Percentiles rank a stretch among this genome's conserved stretches.
These are phyloP conservation scores for Fusarium pseudonygamai DNA, from an alignment of 2,329 filamentous ascomycete species.

Conservation along the genomic window DNA sequence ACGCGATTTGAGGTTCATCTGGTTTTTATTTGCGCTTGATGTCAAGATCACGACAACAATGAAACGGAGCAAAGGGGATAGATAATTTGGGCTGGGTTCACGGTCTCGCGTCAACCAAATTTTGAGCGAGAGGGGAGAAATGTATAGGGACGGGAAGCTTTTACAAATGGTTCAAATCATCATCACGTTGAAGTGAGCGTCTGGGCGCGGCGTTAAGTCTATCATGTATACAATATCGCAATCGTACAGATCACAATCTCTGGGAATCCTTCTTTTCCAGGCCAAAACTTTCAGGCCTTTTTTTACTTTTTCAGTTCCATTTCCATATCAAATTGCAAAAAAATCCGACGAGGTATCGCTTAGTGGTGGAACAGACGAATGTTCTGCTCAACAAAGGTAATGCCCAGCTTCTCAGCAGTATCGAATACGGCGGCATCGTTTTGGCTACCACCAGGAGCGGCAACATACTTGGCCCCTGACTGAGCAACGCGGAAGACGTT, in stretches of 20 bases:
- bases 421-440: slow-evolving; percentile 85
- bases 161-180: slow-evolving; percentile 21
- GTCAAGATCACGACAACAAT: background rate
- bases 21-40: slow-evolving; percentile 15
- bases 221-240: slow-evolving; percentile 37
- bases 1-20: slow-evolving; percentile 23
- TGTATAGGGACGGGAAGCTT: background rate
- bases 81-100: background rate
- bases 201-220: slow-evolving; percentile 35
- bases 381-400: slow-evolving; percentile 96
- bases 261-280: slow-evolving; percentile 11
- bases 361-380: slow-evolving; percentile 61
- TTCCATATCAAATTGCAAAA: slow-evolving; percentile 13
- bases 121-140: slow-evolving; percentile 10
- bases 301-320: slow-evolving; percentile 21
- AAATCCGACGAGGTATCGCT: slow-evolving; percentile 28
- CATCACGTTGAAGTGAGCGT: slow-evolving; percentile 39
- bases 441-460: slow-evolving; percentile 89
- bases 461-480: slow-evolving; percentile 95
- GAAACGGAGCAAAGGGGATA: slow-evolving; percentile 28
- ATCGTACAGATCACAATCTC: slow-evolving; percentile 28
- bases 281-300: background rate
- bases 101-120: slow-evolving; percentile 3
- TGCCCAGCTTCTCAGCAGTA: slow-evolving; percentile 89
- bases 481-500: slow-evolving; percentile 92